phyloP scores from a whole-genome alignment of 2,329 filamentous ascomycete genomes.

The Cercospora sp. region DNA sequence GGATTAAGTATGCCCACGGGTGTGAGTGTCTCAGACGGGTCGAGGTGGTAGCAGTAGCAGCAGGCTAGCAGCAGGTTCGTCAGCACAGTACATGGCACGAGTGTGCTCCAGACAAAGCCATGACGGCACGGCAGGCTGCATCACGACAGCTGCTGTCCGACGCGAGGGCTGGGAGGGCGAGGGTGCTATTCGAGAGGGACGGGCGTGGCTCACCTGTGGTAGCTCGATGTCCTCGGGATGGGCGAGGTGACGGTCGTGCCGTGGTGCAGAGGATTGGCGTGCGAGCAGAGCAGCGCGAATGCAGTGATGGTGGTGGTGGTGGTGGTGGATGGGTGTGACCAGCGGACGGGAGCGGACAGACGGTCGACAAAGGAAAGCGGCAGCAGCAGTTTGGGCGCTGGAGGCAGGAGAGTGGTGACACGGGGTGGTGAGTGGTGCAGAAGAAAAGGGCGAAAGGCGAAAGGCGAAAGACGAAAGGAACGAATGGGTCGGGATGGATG shows the following conservation, averaged over 20 bases:
- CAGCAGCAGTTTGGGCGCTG: not conserved
- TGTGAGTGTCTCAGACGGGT: conserved; percentile 16
- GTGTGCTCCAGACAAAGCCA: conserved; percentile 10
- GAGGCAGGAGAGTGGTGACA: not conserved
- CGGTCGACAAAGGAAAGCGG: conserved; percentile 16
- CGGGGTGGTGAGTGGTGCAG: not conserved
- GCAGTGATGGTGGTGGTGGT: not conserved
- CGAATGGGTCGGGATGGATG: not conserved
- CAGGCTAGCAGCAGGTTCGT: conserved; percentile 2
- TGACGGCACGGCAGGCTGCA: conserved; percentile 22
- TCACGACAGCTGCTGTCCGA: conserved; percentile 28
- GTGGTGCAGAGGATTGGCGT: not conserved
- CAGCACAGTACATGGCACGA: not conserved
- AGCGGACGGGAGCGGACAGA: conserved; percentile 11
- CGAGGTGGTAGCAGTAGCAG: conserved; percentile 3
- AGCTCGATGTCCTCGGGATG: conserved; percentile 2
- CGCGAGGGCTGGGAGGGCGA: conserved; percentile 12
- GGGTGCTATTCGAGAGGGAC: conserved; percentile 9
- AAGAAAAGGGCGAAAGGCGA: not conserved
- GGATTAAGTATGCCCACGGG: conserved; percentile 16
- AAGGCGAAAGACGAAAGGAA: not conserved
- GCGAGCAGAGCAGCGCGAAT: not conserved
- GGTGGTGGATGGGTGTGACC: not conserved
- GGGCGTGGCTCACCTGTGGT: conserved; percentile 17
- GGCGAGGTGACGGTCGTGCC: conserved; percentile 1